Evolutionary conservation across 352 stramenopile genomes (phyloP).

Genomic region (Globisporangium ultimum): DNA sequence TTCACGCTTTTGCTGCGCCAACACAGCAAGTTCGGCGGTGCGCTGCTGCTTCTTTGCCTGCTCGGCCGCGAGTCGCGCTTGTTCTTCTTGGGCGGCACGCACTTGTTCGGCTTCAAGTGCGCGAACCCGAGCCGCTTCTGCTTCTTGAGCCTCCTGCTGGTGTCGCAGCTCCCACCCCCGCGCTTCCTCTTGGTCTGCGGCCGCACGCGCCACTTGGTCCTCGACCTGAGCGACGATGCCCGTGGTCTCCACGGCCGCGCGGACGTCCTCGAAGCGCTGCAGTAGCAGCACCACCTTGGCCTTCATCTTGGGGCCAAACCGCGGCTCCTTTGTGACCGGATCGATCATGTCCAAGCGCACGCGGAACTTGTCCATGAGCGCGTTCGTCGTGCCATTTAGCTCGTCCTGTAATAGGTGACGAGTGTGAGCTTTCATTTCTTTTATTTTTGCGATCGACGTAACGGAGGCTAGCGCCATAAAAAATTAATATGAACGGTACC

Average conservation of each 20-base stretch:
- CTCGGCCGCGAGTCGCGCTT: slow-evolving; percentile 11
- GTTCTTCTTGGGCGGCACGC: slow-evolving; percentile 14
- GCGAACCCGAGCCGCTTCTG: not conserved
- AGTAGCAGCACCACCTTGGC: slow-evolving; percentile 58
- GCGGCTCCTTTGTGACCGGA: slow-evolving; percentile 62
- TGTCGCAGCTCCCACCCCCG: slow-evolving; percentile 13
- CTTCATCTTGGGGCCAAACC: slow-evolving; percentile 78
- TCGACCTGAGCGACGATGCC: slow-evolving; percentile 17
- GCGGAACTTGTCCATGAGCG: slow-evolving; percentile 51
- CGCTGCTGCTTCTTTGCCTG: slow-evolving; percentile 22
- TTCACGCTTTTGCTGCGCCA: slow-evolving; percentile 59
- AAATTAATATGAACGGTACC: not conserved
- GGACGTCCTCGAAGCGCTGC: slow-evolving; percentile 40
- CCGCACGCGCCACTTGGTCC: slow-evolving; percentile 11
- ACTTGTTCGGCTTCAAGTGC: slow-evolving; percentile 10
- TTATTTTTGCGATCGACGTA: too few species aligned
- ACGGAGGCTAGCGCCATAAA: not conserved
- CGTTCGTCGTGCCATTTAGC: slow-evolving; percentile 26
- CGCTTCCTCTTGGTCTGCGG: slow-evolving; percentile 10
- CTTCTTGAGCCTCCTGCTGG: slow-evolving; percentile 17
- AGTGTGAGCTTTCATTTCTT: not conserved
- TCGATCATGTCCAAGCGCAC: slow-evolving; percentile 54
- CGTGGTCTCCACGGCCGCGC: slow-evolving; percentile 23
- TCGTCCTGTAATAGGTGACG: slow-evolving; percentile 16
- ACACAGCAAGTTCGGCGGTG: slow-evolving; percentile 39